A percentile compares a stretch with the other conserved stretches of the same genome.
Evolutionary conservation across 2,329 filamentous ascomycete genomes (phyloP).

Genomic region (Colletotrichum spinosum): DNA sequence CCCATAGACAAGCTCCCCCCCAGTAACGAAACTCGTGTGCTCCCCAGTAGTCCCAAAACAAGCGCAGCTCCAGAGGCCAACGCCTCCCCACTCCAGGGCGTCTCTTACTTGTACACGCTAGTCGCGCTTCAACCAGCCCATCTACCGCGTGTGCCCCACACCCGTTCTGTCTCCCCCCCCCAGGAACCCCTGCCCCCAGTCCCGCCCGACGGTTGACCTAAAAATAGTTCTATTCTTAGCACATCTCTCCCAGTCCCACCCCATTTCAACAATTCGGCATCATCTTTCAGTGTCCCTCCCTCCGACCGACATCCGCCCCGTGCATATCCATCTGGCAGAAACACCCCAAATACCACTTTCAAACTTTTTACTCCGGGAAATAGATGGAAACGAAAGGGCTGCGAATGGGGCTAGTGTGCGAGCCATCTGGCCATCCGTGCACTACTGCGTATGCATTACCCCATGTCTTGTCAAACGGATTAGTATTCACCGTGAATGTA

Average conservation of each 20-base stretch:
- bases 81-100: too few relatives aligned
- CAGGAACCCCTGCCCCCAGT: conserved; percentile 10
- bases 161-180: conserved; percentile 19
- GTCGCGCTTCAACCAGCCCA: neutral
- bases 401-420: too few relatives aligned
- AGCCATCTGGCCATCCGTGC: too few relatives aligned
- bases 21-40: too few relatives aligned
- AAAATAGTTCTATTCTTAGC: conserved; percentile 32
- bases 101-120: conserved; percentile 1
- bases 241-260: neutral
- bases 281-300: neutral
- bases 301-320: conserved; percentile 4
- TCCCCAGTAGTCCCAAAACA: conserved; percentile 1
- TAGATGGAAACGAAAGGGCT: too few relatives aligned
- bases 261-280: neutral
- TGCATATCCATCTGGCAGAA: neutral
- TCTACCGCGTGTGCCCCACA: conserved; percentile 23
- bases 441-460: too few relatives aligned
- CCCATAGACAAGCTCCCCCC: too few relatives aligned
- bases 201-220: conserved; percentile 12
- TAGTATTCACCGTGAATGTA: too few relatives aligned
- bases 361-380: neutral
- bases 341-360: neutral
- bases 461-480: too few relatives aligned
- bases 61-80: conserved; percentile 3